Evolutionary conservation across 768 basidiomycete genomes (phyloP), one percentile per base, ranked within the genome.

Genomic region (Leccinum arenicola): DNA sequence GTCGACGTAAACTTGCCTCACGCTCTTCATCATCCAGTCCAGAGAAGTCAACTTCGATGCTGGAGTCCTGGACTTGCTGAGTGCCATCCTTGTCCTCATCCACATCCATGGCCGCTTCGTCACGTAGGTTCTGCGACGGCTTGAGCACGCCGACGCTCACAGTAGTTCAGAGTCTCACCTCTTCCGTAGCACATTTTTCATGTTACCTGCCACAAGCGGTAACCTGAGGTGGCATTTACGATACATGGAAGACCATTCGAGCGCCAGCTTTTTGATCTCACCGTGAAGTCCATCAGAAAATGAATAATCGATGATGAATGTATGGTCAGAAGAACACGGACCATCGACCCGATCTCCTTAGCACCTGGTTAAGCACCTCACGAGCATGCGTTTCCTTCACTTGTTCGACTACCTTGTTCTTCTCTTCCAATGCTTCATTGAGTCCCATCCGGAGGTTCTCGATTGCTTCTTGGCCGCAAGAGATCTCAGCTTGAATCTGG

Each of bases 151-250:
- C 17, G 38, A 29, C 31, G 21, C 14, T 31, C 6, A 38, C 7
- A 47, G 31, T 35, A 15, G 25, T n/a, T 9, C 31, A 12, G 7
- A 6, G 6, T 64, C 77, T 43, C 51, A 93, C 94, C 85, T 98
- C 97, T 69, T 98, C 95, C 85, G 98, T 91, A 96, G 91, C 2
- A 98, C 92, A 64, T 91, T 84, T 72, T 85, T 88, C 56, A 98
- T 76, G 67, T 85, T 82, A 6, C 96, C 97, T 56, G 81, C 72
- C 14, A 80, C 64, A 12, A 98, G 76, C 0, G 96, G 95, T 17
- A 99, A 72, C 59, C 82, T 82, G 64, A 98, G 89, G 66, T 97
- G 84, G 74, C 96, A 98, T 68, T 91, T 92, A 15, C 95, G 84
- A 70, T 98, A 98, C 50, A 91, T 82, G 0, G 87, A 78, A 23